Evolutionary conservation across 2,329 filamentous ascomycete genomes (phyloP).

Genomic region (Fusarium coffeatum): DNA sequence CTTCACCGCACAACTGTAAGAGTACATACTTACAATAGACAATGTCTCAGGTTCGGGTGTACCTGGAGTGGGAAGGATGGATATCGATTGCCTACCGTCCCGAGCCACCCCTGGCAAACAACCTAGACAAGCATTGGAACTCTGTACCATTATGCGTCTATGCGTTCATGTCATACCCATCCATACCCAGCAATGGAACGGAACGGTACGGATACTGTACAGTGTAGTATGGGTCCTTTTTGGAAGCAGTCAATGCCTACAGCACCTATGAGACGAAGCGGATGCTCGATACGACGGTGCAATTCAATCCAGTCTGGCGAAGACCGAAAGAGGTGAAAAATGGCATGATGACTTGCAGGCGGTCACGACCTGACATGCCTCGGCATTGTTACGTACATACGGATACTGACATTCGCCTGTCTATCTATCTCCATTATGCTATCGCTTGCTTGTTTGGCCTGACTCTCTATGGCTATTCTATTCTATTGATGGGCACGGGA

Average conservation of each 20-base stretch:
- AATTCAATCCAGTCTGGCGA: slow-evolving; percentile 33
- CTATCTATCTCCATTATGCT: background rate
- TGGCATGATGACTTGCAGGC: slow-evolving; percentile 18
- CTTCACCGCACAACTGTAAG: slow-evolving; percentile 19
- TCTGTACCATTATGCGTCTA: slow-evolving; percentile 30
- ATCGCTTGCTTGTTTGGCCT: slow-evolving; percentile 10
- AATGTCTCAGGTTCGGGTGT: slow-evolving; percentile 36
- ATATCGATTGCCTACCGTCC: slow-evolving; percentile 15
- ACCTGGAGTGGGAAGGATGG: slow-evolving; percentile 19
- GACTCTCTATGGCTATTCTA: background rate
- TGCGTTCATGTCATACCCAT: slow-evolving; percentile 20
- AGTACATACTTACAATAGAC: slow-evolving; percentile 3
- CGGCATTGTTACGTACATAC: slow-evolving; percentile 6
- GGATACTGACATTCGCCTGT: background rate
- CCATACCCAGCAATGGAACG: background rate
- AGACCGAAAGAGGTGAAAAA: slow-evolving; percentile 26
- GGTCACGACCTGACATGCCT: slow-evolving; percentile 14
- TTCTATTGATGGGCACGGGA: slow-evolving; percentile 20
- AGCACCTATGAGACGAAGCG: slow-evolving; percentile 21
- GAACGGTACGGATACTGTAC: background rate
- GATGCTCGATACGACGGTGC: slow-evolving; percentile 31
- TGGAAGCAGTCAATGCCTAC: slow-evolving; percentile 8
- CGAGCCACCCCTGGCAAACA: slow-evolving; percentile 21
- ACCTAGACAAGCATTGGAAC: slow-evolving; percentile 10
- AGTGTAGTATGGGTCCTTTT: slow-evolving; percentile 17